Percentiles rank a stretch among this genome's conserved stretches.
phyloP scores from a whole-genome alignment of 148 eudicot species.

The Diospyros kaki region DNA sequence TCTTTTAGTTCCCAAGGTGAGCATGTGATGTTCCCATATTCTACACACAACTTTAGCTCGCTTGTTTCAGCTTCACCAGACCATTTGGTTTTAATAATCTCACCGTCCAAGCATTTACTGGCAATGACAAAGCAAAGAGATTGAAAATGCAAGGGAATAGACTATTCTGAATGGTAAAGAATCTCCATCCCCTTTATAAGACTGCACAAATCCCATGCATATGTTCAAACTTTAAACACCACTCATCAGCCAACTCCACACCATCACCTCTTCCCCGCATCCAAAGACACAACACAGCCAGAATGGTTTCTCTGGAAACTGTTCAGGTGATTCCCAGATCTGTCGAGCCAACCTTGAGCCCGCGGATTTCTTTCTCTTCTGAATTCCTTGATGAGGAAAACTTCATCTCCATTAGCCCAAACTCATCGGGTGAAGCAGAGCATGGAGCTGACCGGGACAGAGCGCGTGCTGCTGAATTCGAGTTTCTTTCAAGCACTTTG shows the following conservation, averaged over 20 bases:
- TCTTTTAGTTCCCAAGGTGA: conserved; percentile 51
- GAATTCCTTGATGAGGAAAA: conserved; percentile 63
- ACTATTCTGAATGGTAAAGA: not conserved
- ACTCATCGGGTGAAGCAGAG: conserved; percentile 29
- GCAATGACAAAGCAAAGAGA: not conserved
- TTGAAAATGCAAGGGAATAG: not conserved
- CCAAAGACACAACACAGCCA: not conserved
- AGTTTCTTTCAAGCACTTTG: conserved; percentile 51
- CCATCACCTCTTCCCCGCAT: not conserved
- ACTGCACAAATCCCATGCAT: conserved; percentile 19
- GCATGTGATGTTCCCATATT: conserved; percentile 71
- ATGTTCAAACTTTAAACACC: conserved; percentile 14
- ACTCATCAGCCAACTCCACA: conserved; percentile 2
- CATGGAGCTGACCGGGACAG: conserved; percentile 20
- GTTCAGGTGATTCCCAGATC: conserved; percentile 23
- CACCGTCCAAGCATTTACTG: conserved; percentile 32
- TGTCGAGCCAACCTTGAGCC: conserved; percentile 32
- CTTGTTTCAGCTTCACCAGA: conserved; percentile 54
- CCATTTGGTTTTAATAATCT: conserved; percentile 37
- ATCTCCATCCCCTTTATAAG: conserved; percentile 16
- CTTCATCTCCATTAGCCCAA: conserved; percentile 67
- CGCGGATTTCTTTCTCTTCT: conserved; percentile 75
- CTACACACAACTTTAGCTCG: conserved; percentile 41
- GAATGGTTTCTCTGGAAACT: conserved; percentile 63
- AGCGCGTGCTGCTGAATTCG: conserved; percentile 40